Evolutionary conservation across 2,329 filamentous ascomycete species (phyloP), one percentile per base, ranked within the genome.

Genomic region (Curvularia eragrostidis): DNA sequence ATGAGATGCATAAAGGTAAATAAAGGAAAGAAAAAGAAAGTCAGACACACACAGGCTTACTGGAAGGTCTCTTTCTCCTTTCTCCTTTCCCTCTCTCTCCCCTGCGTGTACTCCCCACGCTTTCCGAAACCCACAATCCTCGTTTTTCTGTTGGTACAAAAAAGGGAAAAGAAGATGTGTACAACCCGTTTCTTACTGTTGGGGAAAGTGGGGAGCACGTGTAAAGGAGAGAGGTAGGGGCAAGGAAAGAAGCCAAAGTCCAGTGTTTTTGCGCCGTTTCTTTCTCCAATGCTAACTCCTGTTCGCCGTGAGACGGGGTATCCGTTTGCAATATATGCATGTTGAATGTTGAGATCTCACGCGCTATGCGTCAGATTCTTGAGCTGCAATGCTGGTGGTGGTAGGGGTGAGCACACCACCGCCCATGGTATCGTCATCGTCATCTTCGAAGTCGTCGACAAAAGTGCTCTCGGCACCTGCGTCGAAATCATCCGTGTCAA

Each of bases 401-500:
- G 62, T 70, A 2, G 68, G 66, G 12, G 69, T 71, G 2, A 71
- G 52, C 10, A 57, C 44, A 28, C 46, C 58, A 3, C 58, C 62
- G 30, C 19, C 61, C 51, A 32, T 67, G 58, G 47, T 66, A 18
- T 46, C 41, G 2, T 32, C 49, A 26, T 32, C 24, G 18, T 55
- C 53, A 1, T 54, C 65, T 1, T 70, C 62, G 32, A 67, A 67
- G 26, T 73, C 69, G 18, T 72, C 67, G 19, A 73, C 66, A 21
- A 70, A 48, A 1, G 65, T 61, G 28, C 67, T 66, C 49, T 70
- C 68, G 6, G 62, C 62, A 48, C 66, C 66, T 3, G 62, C 66
- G 24, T 69, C 65, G 10, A 70, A 59, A 6, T 67, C 70, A 6
- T 74, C 71, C 1, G 62, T 68, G 19, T 73, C 71, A 15, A 70